Conservation (phyloP, 1,139 yeast species). For the Yamadazyma pseudoaaseri region DNA sequence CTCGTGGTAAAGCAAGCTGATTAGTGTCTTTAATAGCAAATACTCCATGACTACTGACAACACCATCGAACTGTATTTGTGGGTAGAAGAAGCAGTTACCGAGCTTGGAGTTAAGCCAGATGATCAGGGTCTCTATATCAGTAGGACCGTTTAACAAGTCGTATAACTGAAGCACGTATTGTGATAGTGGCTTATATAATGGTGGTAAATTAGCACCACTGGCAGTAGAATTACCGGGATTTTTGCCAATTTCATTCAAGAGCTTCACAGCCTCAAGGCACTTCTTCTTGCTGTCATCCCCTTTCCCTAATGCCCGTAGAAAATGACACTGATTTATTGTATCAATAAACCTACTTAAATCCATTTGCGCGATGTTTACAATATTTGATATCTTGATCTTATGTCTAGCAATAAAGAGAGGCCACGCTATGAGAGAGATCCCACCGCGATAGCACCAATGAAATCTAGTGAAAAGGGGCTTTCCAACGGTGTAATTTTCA, state of each 20-base stretch:
- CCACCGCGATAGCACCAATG: too few relatives aligned
- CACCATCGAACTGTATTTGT: constrained; percentile 17
- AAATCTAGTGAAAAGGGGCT: too few relatives aligned
- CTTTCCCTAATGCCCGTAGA: constrained; percentile 9
- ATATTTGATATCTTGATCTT: too few relatives aligned
- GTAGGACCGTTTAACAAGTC: constrained; percentile 13
- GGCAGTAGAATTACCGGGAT: not conserved
- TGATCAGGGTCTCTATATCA: constrained; percentile 23
- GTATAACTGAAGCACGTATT: constrained; percentile 21
- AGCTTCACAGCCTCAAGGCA: constrained; percentile 26
- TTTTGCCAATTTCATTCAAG: constrained; percentile 22
- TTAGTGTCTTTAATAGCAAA: constrained; percentile 9
- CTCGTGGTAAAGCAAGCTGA: constrained; percentile 18
- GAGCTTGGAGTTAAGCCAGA: constrained; percentile 47
- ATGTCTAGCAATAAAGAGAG: too few relatives aligned
- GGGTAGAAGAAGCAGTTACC: constrained; percentile 37
- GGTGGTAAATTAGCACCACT: not conserved
- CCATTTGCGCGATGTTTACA: constrained; percentile 1
- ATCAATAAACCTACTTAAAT: not conserved
- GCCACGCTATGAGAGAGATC: not conserved
- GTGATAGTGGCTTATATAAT: constrained; percentile 3
- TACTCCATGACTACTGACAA: constrained; percentile 4
- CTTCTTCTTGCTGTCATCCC: constrained; percentile 17
- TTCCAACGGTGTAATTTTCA: not conserved
- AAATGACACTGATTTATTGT: constrained; percentile 4